Evolutionary conservation across 2,329 filamentous ascomycete species (phyloP), one percentile per base, ranked within the genome.

Genomic region (Botrytis tulipae): DNA sequence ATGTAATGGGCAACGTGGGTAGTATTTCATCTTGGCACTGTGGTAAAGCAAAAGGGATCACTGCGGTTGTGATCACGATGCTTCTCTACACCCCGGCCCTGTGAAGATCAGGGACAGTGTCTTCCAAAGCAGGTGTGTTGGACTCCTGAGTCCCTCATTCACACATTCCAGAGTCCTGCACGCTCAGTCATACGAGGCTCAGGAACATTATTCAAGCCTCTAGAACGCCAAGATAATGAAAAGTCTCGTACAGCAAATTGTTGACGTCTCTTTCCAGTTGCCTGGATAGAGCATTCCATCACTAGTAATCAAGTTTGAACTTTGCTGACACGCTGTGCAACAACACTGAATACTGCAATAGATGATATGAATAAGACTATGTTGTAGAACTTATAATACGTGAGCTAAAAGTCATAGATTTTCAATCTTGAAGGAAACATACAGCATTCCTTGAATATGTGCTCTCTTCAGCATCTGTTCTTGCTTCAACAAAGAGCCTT

Each of bases 311-410:
- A 77, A 59, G 59, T 62, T 35, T 73, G 71, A 63, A 77, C 70
- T 72, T 80, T 80, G 76, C 76, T 81, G 62, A 98, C 92, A 77
- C 92, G 92, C 81, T 99, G 96, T 42, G 95, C 96, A 75, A 96
- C 91, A 74, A 99, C 85, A 82, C 95, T 97, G 85, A 98, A 98
- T 74, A 97, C 90, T 12, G 95, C 94, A 37, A 99, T 93, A 0
- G 96, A 98, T 37, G 95, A 96, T 87, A 99, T 95, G 84, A 98
- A 99, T 3, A 98, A 86, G 1, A 98, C 94, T 0, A 97, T 90
- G 80, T 99, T 98, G 84, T 99, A 99, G 82, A 99, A 99, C 96
- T 97, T 97, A 79, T 12, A 73, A 35, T 35, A 61, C 9, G 68
- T 81, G 12, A 73, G 46, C 74, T 62, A 48, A 59, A 72, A 44